Evolutionary conservation across 169 alveolate species (phyloP), one percentile per base, ranked within the genome.

Genomic region (Miamiensis avidus): DNA sequence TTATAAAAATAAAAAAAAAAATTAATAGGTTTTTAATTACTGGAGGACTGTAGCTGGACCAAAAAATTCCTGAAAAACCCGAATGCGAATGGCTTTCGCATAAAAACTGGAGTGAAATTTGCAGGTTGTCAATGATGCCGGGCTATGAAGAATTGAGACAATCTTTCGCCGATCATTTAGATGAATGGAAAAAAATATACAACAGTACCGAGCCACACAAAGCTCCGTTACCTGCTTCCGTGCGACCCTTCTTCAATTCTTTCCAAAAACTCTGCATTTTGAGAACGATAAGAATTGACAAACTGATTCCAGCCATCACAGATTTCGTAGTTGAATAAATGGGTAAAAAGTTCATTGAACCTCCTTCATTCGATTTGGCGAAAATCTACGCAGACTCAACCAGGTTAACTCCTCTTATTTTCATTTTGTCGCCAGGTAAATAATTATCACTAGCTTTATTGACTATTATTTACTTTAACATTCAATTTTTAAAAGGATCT

Each of bases 271-370:
- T 94, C 82, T 76, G 89, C 75, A 86, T 96, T 0, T 83, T 94
- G 31, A 89, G 97, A 89, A 91, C 95, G 88, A 85, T 96, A n/a
- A 92, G 98, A 33, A 97, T 97, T 0, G 98, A 96, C 84, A 90
- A 93, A 69, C 83, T 96, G 74, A 88, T 92, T n/a, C 91, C 92
- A 20, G 93, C 98, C 33, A 94, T 94, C 72, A 89, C 88, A 89
- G 91, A 87, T 72, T 95, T 89, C 86, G 94, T 92, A 31, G 81
- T 90, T 74, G 91, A 49, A 49, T 49, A 4, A 11, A 79, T 97
- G n/a, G 93, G 96, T 28, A 84, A 91, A 78, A 91, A 89, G 84
- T 97, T 95, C 87, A 93, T 93, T 82, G 94, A 93, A 28, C 94
- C 97, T 16, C 96, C 97, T 20, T 96, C 96, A 29, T 93, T 94